phyloP scores from a whole-genome alignment of 441 rosid species.

The Mallotus japonicus region DNA sequence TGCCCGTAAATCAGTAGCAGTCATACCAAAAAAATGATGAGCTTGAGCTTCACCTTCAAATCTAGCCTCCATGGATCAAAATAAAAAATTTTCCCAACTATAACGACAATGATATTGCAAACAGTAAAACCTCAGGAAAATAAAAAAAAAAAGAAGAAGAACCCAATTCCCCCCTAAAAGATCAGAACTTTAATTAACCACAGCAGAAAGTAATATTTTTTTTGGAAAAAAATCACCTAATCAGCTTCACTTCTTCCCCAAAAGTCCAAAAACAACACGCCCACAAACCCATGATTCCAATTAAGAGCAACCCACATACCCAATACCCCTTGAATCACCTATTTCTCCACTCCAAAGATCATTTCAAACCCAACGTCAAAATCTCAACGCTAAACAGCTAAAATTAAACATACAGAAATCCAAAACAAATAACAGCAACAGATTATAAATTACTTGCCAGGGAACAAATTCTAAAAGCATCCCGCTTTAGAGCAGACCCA shows the following conservation, averaged over 20 bases:
- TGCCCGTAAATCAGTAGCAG: constrained; percentile 41
- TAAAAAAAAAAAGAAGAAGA: constrained; percentile 15
- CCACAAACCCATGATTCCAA: constrained; percentile 69
- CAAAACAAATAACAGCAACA: background rate
- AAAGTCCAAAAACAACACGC: constrained; percentile 59
- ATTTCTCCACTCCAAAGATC: constrained; percentile 20
- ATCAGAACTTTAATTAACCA: constrained; percentile 34
- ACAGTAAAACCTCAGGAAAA: constrained; percentile 6
- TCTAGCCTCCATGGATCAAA: constrained; percentile 69
- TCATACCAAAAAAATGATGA: constrained; percentile 50
- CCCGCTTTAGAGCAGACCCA: background rate
- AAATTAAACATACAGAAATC: background rate
- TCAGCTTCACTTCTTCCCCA: constrained; percentile 71
- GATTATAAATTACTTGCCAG: background rate
- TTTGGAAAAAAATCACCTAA: constrained; percentile 31
- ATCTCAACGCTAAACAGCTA: constrained; percentile 18
- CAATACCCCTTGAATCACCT: constrained; percentile 27
- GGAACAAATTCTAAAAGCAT: background rate
- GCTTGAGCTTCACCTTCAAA: constrained; percentile 54
- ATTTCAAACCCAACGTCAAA: constrained; percentile 20
- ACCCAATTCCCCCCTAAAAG: constrained; percentile 32
- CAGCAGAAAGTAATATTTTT: constrained; percentile 19
- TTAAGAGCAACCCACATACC: constrained; percentile 61
- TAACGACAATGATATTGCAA: constrained; percentile 16
- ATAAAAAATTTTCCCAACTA: constrained; percentile 21